These are phyloP conservation scores for Bruguiera gymnorhiza DNA, from an alignment of 345 rosid species.

Conservation along the genomic window DNA sequence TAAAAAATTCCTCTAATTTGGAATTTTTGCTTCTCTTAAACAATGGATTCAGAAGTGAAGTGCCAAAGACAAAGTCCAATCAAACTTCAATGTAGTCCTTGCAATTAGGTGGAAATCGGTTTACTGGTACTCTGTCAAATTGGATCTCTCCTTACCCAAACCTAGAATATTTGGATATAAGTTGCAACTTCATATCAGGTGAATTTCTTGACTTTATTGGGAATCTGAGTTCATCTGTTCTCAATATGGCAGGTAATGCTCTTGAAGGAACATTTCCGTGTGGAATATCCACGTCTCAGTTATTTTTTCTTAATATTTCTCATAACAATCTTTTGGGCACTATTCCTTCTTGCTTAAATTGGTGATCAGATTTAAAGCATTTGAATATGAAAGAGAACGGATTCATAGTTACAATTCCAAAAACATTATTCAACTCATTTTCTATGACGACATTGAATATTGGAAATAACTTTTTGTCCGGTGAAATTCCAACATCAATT, in stretches of 20 bases:
- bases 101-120: no score
- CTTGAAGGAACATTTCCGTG: no score
- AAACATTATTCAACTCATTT: neutral
- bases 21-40: neutral
- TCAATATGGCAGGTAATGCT: neutral
- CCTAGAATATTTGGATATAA: neutral
- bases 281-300: neutral
- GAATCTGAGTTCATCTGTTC: neutral
- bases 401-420: neutral
- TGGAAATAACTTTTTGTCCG: neutral
- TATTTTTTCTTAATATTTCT: constrained; percentile 1
- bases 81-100: no score
- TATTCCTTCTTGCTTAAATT: constrained; percentile 1
- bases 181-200: neutral
- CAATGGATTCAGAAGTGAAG: neutral
- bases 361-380: neutral
- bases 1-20: neutral
- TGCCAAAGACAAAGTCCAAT: no score
- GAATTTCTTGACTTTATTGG: neutral
- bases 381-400: neutral
- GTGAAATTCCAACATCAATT: no score
- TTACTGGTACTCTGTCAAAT: neutral
- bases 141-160: neutral
- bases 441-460: neutral
- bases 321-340: constrained; percentile 1